Evolutionary conservation across 257 asterid species (phyloP), one percentile per base, ranked within the genome.

Genomic region (Fraxinus quadrangulata): DNA sequence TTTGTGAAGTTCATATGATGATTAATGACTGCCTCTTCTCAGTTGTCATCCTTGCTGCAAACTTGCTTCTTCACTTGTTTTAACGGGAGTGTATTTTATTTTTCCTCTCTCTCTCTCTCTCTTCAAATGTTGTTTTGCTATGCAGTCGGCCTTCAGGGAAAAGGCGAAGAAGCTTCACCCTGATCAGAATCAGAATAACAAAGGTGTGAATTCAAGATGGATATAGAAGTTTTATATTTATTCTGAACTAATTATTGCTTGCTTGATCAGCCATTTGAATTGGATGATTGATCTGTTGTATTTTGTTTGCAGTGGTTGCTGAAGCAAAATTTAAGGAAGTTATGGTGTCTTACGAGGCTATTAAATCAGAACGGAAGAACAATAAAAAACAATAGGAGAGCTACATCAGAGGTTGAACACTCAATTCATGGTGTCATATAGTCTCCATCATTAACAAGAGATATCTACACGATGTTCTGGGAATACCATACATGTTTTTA

Each of bases 151-250:
- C 77, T 94, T 94, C 85, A 88, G 98, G 88, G 82, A 89, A 23
- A 92, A 92, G 87, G 99, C 99, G 12, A 90, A 77, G 90, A 85
- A 91, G 84, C 93, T 92, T 80, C 97, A 92, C 84, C 97, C 97
- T 10, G 99, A 92, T 82, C 97, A 94, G 94, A 92, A 94, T 80
- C 96, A 88, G 88, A 89, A 84, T 36, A 90, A 91, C 67, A 91
- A 92, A 90, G 96, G 96, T 92, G 61, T 24, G 79, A 37, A 24
- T 30, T 70, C 61, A 14, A 34, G 47, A 63, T 11, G 36, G 66
- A 71, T 34, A 10, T 63, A 26, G 2, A 26, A 63, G 34, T 10
- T 19, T 34, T 61, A 36, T 49, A 54, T 77, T 63, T 17, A 73
- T 17, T 37, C n/a, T 28, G 14, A 67, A 79, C 79, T 23, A 26